These are phyloP conservation scores for Euphorbia celastroides DNA, from an alignment of 441 rosid species.

Conservation along the genomic window DNA sequence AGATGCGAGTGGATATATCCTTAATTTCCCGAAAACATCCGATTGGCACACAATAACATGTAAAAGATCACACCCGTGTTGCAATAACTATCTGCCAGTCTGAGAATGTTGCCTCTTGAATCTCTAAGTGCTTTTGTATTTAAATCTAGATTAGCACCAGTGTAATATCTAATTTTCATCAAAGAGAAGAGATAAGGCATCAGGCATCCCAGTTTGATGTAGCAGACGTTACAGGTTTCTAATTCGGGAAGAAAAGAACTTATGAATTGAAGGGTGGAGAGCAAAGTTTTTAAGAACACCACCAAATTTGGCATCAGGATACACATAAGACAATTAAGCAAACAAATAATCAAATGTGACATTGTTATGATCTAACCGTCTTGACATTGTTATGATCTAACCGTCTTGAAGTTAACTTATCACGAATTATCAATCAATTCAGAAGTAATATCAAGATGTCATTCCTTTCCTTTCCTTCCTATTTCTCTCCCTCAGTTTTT, in stretches of 20 bases:
- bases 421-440: too few species aligned
- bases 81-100: neutral
- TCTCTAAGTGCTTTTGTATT: neutral
- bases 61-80: neutral
- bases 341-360: neutral
- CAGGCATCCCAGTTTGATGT: neutral
- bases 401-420: too few species aligned
- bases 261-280: neutral
- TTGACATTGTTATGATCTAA: neutral
- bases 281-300: neutral
- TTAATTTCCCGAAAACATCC: neutral
- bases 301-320: neutral
- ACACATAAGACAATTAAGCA: neutral
- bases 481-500: too few species aligned
- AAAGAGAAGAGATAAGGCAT: too few species aligned
- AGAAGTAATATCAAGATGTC: too few species aligned
- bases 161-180: neutral
- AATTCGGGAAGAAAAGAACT: neutral
- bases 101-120: neutral
- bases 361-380: neutral
- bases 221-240: neutral
- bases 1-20: conserved; percentile 2
- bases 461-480: too few species aligned
- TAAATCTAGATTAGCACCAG: neutral
- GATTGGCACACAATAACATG: neutral